Evolutionary conservation across 306 rosid genomes (phyloP), one percentile per base, ranked within the genome.

Genomic region (Vachellia pachyceras): DNA sequence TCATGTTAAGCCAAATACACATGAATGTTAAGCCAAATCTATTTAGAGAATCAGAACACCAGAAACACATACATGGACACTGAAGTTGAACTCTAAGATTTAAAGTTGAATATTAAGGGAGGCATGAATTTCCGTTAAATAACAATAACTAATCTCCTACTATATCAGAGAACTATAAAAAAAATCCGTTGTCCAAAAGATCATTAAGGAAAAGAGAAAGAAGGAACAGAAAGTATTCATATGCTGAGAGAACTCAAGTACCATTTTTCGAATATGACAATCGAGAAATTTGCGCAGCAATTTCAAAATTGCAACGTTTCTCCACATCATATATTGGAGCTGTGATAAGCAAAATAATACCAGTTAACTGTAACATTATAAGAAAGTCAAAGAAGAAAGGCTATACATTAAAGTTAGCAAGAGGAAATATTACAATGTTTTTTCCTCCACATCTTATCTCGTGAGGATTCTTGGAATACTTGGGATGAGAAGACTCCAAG

Each of bases 401-500:
- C 72, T 65, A 42, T 9, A 61, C 80, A 41, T 79, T 67, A 47
- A 80, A 29, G 41, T 73, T 45, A 75, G 90, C 37, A 55, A 82
- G 82, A 42, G 47, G 67, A 60, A 50, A 77, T 77, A 69, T 90
- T 93, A 95, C 99, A 95, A 46, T 89, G 92, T 35, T 91, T 95
- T 85, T 91, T 89, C 84, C 88, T 95, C 99, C 97, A 88, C 76
- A 87, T 87, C 80, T 89, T 91, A 78, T 95, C 94, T 54, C 92
- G 90, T 0, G 98, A 91, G 84, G 98, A 91, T 54, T 95, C 99
- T 88, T 90, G 99, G 90, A 95, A 90, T 85, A 95, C 93, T 86
- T 93, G 99, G 83, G 99, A 95, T 79, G 99, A 95, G 92, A 95
- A 95, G 85, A 92, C 94, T 87, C 99, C 98, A 86, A 95, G 99